Percentiles rank a stretch among this genome's conserved stretches.
Conservation (phyloP, 306 rosid genomes). For the Fragaria nilgerrensis region DNA sequence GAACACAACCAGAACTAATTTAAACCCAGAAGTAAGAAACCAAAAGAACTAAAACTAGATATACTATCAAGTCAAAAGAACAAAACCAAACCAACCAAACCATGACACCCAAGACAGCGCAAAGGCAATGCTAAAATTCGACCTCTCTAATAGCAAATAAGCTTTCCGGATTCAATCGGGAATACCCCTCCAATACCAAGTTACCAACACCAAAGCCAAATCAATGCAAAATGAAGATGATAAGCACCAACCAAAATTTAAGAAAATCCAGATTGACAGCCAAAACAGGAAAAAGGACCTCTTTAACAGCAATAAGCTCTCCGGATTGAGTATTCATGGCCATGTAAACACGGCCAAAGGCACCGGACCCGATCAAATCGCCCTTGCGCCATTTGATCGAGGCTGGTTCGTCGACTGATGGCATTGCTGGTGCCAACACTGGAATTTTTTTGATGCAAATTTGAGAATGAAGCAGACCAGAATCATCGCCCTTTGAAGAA, state of each 20-base stretch:
- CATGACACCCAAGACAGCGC: not conserved
- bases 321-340: slow-evolving; percentile 99
- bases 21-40: too few species aligned
- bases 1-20: not conserved
- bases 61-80: not conserved
- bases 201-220: not conserved
- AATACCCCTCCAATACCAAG: not conserved
- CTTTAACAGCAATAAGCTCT: slow-evolving; percentile 95
- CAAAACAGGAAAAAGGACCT: slow-evolving; percentile 29
- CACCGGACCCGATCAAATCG: slow-evolving; percentile 96
- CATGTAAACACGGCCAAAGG: slow-evolving; percentile 95
- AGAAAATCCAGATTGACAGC: too few species aligned
- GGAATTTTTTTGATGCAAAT: too few species aligned
- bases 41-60: not conserved
- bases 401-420: slow-evolving; percentile 6
- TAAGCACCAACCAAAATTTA: too few species aligned
- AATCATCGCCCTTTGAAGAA: too few species aligned
- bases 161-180: not conserved
- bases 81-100: not conserved
- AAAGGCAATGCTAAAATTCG: not conserved
- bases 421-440: too few species aligned
- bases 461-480: too few species aligned
- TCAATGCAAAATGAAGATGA: not conserved
- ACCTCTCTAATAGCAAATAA: not conserved
- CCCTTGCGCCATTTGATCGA: slow-evolving; percentile 86